Base-by-base conservation (phyloP, 306 rosid genomes). In the Coriaria nepalensis region DNA sequence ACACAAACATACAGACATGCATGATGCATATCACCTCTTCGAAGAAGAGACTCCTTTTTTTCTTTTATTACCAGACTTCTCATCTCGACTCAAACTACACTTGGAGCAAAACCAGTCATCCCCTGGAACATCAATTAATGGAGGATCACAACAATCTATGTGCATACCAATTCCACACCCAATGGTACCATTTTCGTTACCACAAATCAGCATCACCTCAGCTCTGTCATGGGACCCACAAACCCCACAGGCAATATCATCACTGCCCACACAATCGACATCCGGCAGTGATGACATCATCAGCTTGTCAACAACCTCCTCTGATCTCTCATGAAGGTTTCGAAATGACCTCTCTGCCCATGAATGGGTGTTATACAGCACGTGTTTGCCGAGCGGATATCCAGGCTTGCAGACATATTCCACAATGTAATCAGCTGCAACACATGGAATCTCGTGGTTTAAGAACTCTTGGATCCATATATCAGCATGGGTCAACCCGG, bases 361-460 rank as follows among this genome's bases (percentile, higher is more conserved):
- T 37, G 60, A 49, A 42, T 73, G 70, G 47, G 85, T 77, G 35
- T 74, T 86, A 63, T 79, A 75, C 35, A 73, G 67, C 15, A 82
- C 93, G 46, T 90, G 93, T 68, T 48, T 77, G 53, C 81, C 93
- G 0, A 81, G 93, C 53, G 96, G 71, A 53, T 67, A 71, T 51
- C 96, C 93, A 2, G 87, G 83, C 56, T 82, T 90, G 81, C 96
- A 90, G 10, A 90, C 94, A 49, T 81, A 85, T 64, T 82, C 94
- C 8, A 90, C 98, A 73, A 90, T 63, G 74, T 90, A 90, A 74
- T 90, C 98, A 9, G 87, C 83, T 29, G 61, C 70, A 40, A 85
- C 85, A 49, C 96, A 90, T 40, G 98, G 94, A 71, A 85, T 71
- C 75, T 85, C 87, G 10, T 75, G 72, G 36, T 79, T 90, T 53